These are phyloP conservation scores for Acacia concinna DNA, from an alignment of 331 rosid genomes.

Conservation along the genomic window DNA sequence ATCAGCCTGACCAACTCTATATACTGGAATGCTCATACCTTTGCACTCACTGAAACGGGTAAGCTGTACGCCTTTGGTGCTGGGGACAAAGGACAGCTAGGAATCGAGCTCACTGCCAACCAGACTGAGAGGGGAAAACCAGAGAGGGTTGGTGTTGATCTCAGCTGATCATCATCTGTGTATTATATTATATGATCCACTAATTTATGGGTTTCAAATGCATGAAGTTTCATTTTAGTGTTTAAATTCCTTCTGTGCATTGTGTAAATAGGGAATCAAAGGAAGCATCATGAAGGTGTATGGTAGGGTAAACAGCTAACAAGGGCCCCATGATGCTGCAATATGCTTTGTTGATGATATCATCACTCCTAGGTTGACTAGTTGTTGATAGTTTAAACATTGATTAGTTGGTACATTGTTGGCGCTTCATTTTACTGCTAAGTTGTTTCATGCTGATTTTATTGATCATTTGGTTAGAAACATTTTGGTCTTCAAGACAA, in stretches of 20 bases:
- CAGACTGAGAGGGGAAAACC: conserved; percentile 84
- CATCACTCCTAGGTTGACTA: conserved; percentile 48
- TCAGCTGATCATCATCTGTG: conserved; percentile 44
- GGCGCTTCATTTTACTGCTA: conserved; percentile 43
- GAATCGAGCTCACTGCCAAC: conserved; percentile 71
- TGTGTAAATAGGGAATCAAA: conserved; percentile 64
- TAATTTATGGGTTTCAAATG: conserved; percentile 46
- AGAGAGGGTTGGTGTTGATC: conserved; percentile 76
- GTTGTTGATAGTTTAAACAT: conserved; percentile 42
- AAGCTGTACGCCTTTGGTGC: conserved; percentile 93
- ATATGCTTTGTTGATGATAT: conserved; percentile 45
- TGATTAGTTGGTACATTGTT: conserved; percentile 41
- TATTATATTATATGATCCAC: conserved; percentile 23
- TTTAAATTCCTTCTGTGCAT: conserved; percentile 47
- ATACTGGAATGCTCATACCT: conserved; percentile 98
- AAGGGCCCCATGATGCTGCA: conserved; percentile 40
- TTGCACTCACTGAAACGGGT: conserved; percentile 87
- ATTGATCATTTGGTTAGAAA: conserved; percentile 27
- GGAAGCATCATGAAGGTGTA: conserved; percentile 46
- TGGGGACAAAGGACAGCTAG: conserved; percentile 93
- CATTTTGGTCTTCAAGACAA: background rate
- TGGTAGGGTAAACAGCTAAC: conserved; percentile 42
- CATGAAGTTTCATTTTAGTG: conserved; percentile 53
- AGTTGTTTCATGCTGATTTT: conserved; percentile 37
- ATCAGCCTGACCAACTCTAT: conserved; percentile 91